A percentile compares a stretch with the other conserved stretches of the same genome.
These are phyloP conservation scores for Hypoxylon sp. DNA, from an alignment of 2,329 filamentous ascomycete genomes.

Conservation along the genomic window DNA sequence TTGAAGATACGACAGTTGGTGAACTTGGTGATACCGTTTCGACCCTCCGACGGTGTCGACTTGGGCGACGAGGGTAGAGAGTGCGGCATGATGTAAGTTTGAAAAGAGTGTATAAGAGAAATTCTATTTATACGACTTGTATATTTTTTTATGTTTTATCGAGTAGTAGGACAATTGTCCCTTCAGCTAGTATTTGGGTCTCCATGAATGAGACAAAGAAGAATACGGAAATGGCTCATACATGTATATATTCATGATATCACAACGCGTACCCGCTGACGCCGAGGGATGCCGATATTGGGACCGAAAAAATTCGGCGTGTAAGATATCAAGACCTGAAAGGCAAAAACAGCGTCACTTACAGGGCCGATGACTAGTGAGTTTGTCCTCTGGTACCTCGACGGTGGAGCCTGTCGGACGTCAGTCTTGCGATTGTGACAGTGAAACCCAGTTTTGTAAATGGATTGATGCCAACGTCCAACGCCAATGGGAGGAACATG, in stretches of 20 bases:
- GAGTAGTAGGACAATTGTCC: constrained; percentile 50
- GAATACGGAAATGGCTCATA: constrained; percentile 43
- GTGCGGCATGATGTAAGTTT: constrained; percentile 49
- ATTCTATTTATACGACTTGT: constrained; percentile 16
- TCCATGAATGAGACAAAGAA: constrained; percentile 50
- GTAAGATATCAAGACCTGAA: constrained; percentile 16
- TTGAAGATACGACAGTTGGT: constrained; percentile 87
- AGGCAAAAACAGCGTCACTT: no score
- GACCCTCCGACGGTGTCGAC: constrained; percentile 62
- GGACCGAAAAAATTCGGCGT: constrained; percentile 35
- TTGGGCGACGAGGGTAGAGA: constrained; percentile 57
- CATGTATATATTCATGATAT: constrained; percentile 51
- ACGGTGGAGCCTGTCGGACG: constrained; percentile 41
- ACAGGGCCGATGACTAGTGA: constrained; percentile 43
- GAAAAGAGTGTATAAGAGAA: constrained; percentile 18
- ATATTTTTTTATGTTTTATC: constrained; percentile 49
- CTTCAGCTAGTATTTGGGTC: constrained; percentile 49
- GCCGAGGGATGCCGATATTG: constrained; percentile 35
- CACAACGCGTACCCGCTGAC: constrained; percentile 37
- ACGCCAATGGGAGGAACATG: constrained; percentile 48
- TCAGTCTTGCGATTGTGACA: constrained; percentile 48
- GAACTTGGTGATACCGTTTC: constrained; percentile 79
- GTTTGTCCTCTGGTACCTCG: constrained; percentile 11
- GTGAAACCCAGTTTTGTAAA: constrained; percentile 38
- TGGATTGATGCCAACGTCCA: constrained; percentile 47